Percentiles rank a stretch among this genome's conserved stretches.
These are phyloP conservation scores for Phyllostachys edulis DNA, from an alignment of 176 grass and related monocot genomes.

Conservation along the genomic window DNA sequence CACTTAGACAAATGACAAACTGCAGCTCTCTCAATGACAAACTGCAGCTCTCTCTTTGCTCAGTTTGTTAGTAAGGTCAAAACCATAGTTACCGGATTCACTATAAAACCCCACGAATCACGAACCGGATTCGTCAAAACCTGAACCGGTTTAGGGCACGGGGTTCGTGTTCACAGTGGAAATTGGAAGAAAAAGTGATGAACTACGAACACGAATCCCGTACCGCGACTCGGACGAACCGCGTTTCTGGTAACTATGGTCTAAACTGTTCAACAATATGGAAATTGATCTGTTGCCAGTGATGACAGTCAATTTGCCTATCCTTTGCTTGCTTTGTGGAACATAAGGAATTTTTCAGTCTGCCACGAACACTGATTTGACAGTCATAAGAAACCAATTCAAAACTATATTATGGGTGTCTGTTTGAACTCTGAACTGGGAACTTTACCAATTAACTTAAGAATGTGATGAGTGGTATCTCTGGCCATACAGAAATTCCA, in stretches of 20 bases:
- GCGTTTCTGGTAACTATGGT: background rate
- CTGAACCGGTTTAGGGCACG: too few species aligned
- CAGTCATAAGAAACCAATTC: conserved; percentile 7
- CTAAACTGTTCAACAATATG: background rate
- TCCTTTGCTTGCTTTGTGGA: background rate
- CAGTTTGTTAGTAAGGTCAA: background rate
- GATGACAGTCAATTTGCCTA: background rate
- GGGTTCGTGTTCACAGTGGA: too few species aligned
- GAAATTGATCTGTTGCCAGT: background rate
- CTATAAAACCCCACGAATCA: too few species aligned
- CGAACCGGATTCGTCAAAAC: too few species aligned
- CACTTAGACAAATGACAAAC: background rate
- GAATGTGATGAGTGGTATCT: background rate
- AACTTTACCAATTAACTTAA: conserved; percentile 23
- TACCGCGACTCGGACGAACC: too few species aligned
- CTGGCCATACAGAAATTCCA: background rate
- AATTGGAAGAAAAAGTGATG: too few species aligned
- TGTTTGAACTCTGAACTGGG: background rate
- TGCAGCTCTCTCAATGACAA: too few species aligned
- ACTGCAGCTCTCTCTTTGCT: background rate
- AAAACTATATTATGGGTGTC: background rate
- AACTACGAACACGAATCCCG: too few species aligned
- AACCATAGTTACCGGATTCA: background rate
- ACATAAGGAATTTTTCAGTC: background rate
- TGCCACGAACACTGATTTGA: background rate